Conservation (phyloP, 116 monocot genomes). For the Dioscorea cayenensis region DNA sequence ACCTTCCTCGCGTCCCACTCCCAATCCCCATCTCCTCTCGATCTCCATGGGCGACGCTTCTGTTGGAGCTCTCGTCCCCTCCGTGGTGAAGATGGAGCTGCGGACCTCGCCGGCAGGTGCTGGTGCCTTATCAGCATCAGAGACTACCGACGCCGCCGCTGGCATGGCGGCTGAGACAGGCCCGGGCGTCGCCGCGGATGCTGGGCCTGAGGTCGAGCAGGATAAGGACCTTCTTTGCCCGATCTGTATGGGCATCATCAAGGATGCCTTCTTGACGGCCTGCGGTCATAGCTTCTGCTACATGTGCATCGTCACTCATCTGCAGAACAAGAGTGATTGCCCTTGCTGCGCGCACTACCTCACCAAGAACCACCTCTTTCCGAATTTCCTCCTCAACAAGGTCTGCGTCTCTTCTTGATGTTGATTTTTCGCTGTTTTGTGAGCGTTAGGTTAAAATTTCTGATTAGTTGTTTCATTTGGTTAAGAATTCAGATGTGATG, state of each 20-base stretch:
- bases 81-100: conserved; percentile 61
- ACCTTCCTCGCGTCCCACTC: not conserved
- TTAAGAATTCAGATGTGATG: too few species aligned
- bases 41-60: conserved; percentile 51
- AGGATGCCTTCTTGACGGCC: conserved; percentile 87
- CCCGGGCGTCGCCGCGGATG: not conserved
- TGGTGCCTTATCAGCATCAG: conserved; percentile 8
- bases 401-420: conserved; percentile 12
- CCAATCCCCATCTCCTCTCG: not conserved
- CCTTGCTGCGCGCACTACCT: conserved; percentile 86
- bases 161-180: conserved; percentile 10
- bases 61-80: conserved; percentile 76
- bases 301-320: conserved; percentile 95
- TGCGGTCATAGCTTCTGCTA: conserved; percentile 99
- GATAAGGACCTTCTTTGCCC: conserved; percentile 85
- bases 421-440: not conserved
- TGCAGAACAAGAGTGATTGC: conserved; percentile 92
- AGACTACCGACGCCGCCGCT: conserved; percentile 18
- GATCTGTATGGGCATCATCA: conserved; percentile 90
- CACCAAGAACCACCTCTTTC: conserved; percentile 82
- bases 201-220: conserved; percentile 5
- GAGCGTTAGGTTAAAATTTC: not conserved
- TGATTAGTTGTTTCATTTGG: not conserved
- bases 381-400: conserved; percentile 97
- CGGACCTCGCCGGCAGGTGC: conserved; percentile 1